Evolutionary conservation across 2,329 filamentous ascomycete genomes (phyloP).

Genomic region (Nigrograna mackinnonii): DNA sequence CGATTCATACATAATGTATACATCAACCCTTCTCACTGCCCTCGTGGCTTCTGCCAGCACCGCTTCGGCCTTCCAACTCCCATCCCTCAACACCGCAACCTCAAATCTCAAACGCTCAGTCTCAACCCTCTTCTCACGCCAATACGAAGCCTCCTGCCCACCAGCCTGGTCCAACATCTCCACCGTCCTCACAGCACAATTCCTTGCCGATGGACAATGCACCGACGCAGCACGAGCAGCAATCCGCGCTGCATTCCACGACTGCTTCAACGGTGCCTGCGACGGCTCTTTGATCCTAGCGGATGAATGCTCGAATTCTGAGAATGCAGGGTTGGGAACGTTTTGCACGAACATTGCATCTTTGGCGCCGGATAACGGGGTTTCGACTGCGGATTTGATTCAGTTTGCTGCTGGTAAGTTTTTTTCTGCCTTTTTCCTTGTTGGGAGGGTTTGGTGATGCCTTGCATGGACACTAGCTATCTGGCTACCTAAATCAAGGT

Average conservation of each 20-base stretch:
- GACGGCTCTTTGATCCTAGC: constrained; percentile 42
- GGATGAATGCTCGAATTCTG: constrained; percentile 34
- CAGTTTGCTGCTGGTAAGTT: constrained; percentile 38
- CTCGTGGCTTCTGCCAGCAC: constrained; percentile 28
- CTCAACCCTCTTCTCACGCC: constrained; percentile 8
- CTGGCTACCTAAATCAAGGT: too few species aligned
- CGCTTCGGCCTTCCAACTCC: constrained; percentile 24
- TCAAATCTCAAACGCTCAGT: constrained; percentile 20
- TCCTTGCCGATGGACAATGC: constrained; percentile 36
- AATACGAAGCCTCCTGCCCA: constrained; percentile 21
- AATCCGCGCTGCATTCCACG: constrained; percentile 38
- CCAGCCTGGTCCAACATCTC: constrained; percentile 37
- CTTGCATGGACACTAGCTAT: too few species aligned
- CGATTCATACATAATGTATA: constrained; percentile 44
- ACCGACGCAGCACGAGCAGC: constrained; percentile 40
- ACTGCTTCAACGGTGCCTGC: constrained; percentile 41
- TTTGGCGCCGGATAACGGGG: constrained; percentile 45
- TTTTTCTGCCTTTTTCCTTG: too few species aligned
- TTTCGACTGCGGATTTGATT: constrained; percentile 38
- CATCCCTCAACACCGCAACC: constrained; percentile 17
- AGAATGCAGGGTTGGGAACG: constrained; percentile 49
- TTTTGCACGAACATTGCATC: constrained; percentile 45
- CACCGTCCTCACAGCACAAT: constrained; percentile 32
- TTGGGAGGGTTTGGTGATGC: too few species aligned
- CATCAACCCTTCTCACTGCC: constrained; percentile 27